Evolutionary conservation across 495 filamentous ascomycete species (phyloP).

Genomic region (Copromyces sp.): DNA sequence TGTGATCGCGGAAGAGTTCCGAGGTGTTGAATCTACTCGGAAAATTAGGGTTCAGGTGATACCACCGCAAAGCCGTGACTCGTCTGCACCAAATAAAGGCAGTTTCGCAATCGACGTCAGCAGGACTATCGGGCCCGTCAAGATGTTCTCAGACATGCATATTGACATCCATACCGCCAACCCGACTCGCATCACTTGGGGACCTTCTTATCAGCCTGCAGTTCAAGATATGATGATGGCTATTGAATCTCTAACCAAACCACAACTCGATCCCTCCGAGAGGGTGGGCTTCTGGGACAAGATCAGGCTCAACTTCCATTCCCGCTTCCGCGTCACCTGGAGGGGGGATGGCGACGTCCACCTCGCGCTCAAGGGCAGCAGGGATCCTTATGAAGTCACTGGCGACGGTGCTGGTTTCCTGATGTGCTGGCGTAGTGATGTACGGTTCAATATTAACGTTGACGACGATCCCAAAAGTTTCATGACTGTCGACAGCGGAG

Average conservation of each 20-base stretch:
- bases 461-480: constrained; percentile 82
- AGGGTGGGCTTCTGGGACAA: constrained; percentile 98
- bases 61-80: constrained; percentile 43
- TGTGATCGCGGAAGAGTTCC: constrained; percentile 90
- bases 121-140: constrained; percentile 86
- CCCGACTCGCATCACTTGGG: constrained; percentile 91
- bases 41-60: constrained; percentile 78
- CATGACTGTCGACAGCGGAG: constrained; percentile 90
- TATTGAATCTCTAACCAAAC: constrained; percentile 93
- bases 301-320: constrained; percentile 89
- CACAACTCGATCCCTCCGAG: constrained; percentile 86
- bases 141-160: constrained; percentile 87
- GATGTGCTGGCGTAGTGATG: constrained; percentile 95
- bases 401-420: constrained; percentile 89
- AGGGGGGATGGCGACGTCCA: constrained; percentile 94
- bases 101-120: constrained; percentile 77
- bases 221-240: constrained; percentile 99
- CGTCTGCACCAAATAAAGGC: constrained; percentile 34
- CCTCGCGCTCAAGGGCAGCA: constrained; percentile 80
- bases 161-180: constrained; percentile 87
- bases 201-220: constrained; percentile 91
- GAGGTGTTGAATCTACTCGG: constrained; percentile 64
- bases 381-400: constrained; percentile 89
- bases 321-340: constrained; percentile 80
- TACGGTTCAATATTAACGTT: constrained; percentile 71